These are phyloP conservation scores for Scorias spongiosa DNA, from an alignment of 2,329 filamentous ascomycete species.

Conservation along the genomic window DNA sequence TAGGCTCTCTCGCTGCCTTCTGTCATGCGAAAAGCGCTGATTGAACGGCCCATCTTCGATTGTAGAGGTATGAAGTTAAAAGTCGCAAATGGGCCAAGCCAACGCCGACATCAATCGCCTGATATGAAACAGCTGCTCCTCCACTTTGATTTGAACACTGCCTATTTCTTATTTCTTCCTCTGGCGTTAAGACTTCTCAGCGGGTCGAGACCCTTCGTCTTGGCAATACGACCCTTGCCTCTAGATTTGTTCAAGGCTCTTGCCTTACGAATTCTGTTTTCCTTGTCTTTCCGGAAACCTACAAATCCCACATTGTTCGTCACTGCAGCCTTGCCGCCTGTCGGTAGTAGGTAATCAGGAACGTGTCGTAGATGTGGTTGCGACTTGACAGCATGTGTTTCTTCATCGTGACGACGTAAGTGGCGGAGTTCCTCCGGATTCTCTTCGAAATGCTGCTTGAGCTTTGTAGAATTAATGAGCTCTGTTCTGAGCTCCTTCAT, in stretches of 20 bases:
- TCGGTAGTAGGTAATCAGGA: constrained; percentile 79
- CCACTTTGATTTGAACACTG: too few species aligned
- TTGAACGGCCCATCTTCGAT: too few species aligned
- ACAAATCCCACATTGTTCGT: constrained; percentile 60
- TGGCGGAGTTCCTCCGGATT: constrained; percentile 81
- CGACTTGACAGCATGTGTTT: constrained; percentile 65
- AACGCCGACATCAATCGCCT: too few species aligned
- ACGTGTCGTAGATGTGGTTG: constrained; percentile 89
- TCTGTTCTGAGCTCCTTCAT: constrained; percentile 79
- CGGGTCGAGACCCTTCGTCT: constrained; percentile 60
- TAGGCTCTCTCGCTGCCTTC: too few species aligned
- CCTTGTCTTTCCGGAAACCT: constrained; percentile 38
- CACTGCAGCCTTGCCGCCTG: constrained; percentile 53
- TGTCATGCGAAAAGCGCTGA: too few species aligned
- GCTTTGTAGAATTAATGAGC: constrained; percentile 81
- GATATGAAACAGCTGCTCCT: too few species aligned
- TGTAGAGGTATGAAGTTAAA: too few species aligned
- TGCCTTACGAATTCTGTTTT: constrained; percentile 34
- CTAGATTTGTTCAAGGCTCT: constrained; percentile 28
- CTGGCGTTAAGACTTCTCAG: constrained; percentile 66
- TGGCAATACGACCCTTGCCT: constrained; percentile 37
- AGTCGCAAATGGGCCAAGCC: too few species aligned
- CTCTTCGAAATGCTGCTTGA: constrained; percentile 92
- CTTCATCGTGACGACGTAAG: constrained; percentile 67
- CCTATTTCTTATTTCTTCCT: constrained; percentile 20